These are phyloP conservation scores for Trypanosoma scelopori DNA, from an alignment of 208 protist genomes.

Conservation along the genomic window DNA sequence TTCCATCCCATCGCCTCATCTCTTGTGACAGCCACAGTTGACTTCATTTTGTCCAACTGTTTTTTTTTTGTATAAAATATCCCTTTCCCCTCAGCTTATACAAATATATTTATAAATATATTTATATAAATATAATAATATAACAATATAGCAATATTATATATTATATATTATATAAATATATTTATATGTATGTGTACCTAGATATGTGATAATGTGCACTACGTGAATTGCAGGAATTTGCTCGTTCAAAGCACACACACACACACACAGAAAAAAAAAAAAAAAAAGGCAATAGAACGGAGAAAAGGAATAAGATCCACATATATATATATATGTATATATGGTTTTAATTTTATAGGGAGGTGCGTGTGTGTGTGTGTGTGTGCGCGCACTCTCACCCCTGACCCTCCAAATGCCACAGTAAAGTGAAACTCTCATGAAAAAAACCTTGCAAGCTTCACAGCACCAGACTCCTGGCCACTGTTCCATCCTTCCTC, in stretches of 20 bases:
- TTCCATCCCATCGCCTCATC: conserved; percentile 74
- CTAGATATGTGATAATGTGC: no score
- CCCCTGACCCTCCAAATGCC: no score
- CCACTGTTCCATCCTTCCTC: conserved; percentile 71
- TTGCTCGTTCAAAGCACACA: not conserved
- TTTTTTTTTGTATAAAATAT: no score
- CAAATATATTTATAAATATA: conserved; percentile 14
- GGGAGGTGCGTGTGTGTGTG: no score
- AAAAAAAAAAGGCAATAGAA: conserved; percentile 12
- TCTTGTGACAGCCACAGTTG: conserved; percentile 29
- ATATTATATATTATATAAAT: not conserved
- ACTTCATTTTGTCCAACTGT: conserved; percentile 13
- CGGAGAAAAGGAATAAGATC: no score
- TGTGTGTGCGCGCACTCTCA: no score
- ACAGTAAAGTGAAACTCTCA: conserved; percentile 22
- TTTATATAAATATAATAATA: conserved; percentile 15
- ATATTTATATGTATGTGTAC: no score
- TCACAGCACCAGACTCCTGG: conserved; percentile 40
- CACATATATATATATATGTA: no score
- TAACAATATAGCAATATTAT: no score
- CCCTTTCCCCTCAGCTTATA: not conserved
- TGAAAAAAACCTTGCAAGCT: conserved; percentile 45
- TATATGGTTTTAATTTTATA: no score
- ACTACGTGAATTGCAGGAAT: not conserved
- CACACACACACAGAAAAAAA: conserved; percentile 17